Conservation (phyloP, 148 eudicot genomes). For the Simmondsia chinensis region DNA sequence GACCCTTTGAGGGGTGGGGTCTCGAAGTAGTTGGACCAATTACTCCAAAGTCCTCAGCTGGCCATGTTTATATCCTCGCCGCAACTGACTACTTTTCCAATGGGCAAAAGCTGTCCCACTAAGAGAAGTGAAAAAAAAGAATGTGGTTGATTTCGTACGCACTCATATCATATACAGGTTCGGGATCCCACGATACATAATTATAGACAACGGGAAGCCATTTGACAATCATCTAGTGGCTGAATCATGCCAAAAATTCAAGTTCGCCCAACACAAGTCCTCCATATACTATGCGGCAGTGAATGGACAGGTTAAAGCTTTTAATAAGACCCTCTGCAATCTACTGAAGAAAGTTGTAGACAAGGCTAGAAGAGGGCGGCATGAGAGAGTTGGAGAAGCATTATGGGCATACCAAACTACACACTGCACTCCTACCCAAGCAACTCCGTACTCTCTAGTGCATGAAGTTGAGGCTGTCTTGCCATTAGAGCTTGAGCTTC, state of each 20-base stretch:
- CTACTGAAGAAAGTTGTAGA: not conserved
- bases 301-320: not conserved
- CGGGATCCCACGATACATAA: constrained; percentile 5
- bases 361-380: not conserved
- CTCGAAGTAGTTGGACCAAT: not conserved
- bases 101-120: constrained; percentile 1
- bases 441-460: too few species aligned
- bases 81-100: constrained; percentile 1
- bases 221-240: constrained; percentile 1
- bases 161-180: not conserved
- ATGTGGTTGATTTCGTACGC: constrained; percentile 1
- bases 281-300: not conserved
- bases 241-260: not conserved
- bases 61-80: not conserved
- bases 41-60: not conserved
- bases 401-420: constrained; percentile 4
- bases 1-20: constrained; percentile 4
- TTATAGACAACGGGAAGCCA: not conserved
- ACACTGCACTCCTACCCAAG: not conserved
- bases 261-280: constrained; percentile 1
- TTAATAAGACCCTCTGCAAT: not conserved
- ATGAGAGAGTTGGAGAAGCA: not conserved
- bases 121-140: constrained; percentile 2
- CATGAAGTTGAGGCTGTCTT: not conserved
- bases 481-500: not conserved